Base-by-base conservation (phyloP, 108 stramenopile species). In the Seminavis robusta region DNA sequence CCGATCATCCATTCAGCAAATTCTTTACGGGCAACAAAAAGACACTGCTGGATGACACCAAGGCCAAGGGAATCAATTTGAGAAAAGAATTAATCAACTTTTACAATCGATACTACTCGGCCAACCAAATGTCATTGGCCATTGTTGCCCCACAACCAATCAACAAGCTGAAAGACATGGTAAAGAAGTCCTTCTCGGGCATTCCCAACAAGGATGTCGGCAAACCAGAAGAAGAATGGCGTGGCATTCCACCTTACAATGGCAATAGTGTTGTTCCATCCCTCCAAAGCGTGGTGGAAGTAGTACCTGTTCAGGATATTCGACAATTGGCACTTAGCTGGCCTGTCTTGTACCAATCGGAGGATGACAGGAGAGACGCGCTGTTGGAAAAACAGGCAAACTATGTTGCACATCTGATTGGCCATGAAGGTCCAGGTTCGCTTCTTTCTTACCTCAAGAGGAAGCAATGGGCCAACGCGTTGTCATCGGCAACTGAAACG, bases 1-100 rank as follows among this genome's bases (percentile, higher is more conserved):
- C 63, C 4, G 64, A 86, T 0, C 95, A 98, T 71, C 94, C 97
- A 0, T 92, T 79, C 56, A 68, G 73, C 49, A 95, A 95, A 59
- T 98, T 98, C 65, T 93, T 87, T 55, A 95, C 97, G 10, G 97
- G 97, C 4, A 96, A 95, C 76, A 88, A 84, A 56, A 61, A 69
- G 31, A 93, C 91, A 16, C 54, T 90, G 30, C 56, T 90, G 50
- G 81, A 83, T 16, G 80, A 71, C 4, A 91, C 86, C 26, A 77
- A 74, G 31, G 69, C 61, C n/a, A 56, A 74, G 44, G 84, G 84
- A 5, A 71, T 91, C 34, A 57, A 86, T 67, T 44, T 96, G 25
- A 83, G 95, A n/a, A 51, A 86, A n/a, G 65, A 80, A 44, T 74
- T 98, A 8, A 78, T 98, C 32, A 63, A 88, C 17, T 98, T 97